Base-by-base conservation (phyloP, 2,329 filamentous ascomycete species). In the Fusarium sororula region DNA sequence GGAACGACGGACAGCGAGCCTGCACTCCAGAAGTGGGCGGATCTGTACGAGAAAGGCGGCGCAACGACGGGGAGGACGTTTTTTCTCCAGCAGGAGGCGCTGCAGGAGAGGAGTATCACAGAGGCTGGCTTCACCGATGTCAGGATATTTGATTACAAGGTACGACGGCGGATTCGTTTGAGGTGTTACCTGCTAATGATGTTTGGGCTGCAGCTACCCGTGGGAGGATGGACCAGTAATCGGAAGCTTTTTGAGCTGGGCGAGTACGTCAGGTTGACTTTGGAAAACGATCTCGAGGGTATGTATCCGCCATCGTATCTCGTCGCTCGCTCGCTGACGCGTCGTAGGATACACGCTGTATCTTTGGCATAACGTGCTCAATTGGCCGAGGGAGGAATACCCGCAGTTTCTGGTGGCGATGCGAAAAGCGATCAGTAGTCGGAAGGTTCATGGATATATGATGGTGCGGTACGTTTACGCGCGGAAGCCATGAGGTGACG, bases 271-370 rank as follows among this genome's bases (percentile, higher is more conserved):
- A 73, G 64, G 9, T 18, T 75, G n/a, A 77, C 75, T 7, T 22
- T 77, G 48, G 75, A 77, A 45, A 77, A 77, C 20, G 75, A 77
- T 45, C 54, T 77, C 10, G 75, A 77, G 15, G 67, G 67, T 66
- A 30, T 18, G 67, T 26, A 20, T 45, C 18, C 26, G 9, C 15
- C 51, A 13, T 42, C 7, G 11, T 7, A 7, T 11, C 3, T 42
- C 15, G n/a, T 32, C 38, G 26, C 4, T 30, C 28, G 37, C 6
- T n/a, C 18, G n/a, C 59, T 70, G 11, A 70, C 38, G 3, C 24
- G 37, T 13, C 20, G 15, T 24, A 66, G 75, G 75, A 13, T 77
- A 77, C 22, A 75, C 75, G 9, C 32, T 64, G 7, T 64, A 72
- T n/a, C 20, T 70, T 8, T 77, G 75, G 75, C 58, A 74, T 24